Percentiles rank a stretch among this genome's conserved stretches.
phyloP scores from a whole-genome alignment of 148 eudicot genomes.

The Nepenthes mirabilis region DNA sequence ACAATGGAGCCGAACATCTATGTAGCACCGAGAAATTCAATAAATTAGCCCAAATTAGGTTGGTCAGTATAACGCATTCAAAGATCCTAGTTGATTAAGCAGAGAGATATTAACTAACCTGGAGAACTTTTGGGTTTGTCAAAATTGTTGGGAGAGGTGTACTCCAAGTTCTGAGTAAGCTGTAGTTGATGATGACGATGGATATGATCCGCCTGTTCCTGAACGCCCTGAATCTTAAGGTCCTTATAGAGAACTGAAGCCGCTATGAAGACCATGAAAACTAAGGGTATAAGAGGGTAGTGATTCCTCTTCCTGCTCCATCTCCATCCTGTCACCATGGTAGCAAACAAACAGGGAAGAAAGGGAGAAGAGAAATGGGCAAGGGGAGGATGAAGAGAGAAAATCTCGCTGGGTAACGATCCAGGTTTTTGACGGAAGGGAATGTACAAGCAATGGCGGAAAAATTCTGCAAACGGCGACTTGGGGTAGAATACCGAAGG shows the following conservation, averaged over 20 bases:
- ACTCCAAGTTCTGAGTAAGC: slow-evolving; percentile 8
- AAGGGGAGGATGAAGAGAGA: too few relatives aligned
- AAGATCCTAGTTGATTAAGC: not conserved
- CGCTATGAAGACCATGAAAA: slow-evolving; percentile 43
- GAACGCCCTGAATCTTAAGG: slow-evolving; percentile 29
- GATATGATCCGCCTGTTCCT: slow-evolving; percentile 11
- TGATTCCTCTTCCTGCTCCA: slow-evolving; percentile 39
- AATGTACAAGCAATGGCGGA: too few relatives aligned
- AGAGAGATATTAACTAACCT: slow-evolving; percentile 15
- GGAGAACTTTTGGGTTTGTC: slow-evolving; percentile 13
- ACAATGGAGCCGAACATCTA: not conserved
- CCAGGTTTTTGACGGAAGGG: too few relatives aligned
- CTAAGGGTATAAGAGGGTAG: slow-evolving; percentile 36
- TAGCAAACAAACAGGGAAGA: not conserved
- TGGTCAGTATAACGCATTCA: too few relatives aligned
- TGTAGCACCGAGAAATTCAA: not conserved
- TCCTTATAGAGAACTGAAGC: slow-evolving; percentile 46
- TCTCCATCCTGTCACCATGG: slow-evolving; percentile 40
- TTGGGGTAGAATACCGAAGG: too few relatives aligned
- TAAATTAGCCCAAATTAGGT: too few relatives aligned
- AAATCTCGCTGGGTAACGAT: too few relatives aligned
- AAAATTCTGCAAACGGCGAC: too few relatives aligned
- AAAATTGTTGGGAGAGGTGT: slow-evolving; percentile 8
- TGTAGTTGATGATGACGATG: slow-evolving; percentile 7
- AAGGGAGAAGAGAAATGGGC: too few relatives aligned